phyloP scores from a whole-genome alignment of 306 rosid species.

The Quercus robur region DNA sequence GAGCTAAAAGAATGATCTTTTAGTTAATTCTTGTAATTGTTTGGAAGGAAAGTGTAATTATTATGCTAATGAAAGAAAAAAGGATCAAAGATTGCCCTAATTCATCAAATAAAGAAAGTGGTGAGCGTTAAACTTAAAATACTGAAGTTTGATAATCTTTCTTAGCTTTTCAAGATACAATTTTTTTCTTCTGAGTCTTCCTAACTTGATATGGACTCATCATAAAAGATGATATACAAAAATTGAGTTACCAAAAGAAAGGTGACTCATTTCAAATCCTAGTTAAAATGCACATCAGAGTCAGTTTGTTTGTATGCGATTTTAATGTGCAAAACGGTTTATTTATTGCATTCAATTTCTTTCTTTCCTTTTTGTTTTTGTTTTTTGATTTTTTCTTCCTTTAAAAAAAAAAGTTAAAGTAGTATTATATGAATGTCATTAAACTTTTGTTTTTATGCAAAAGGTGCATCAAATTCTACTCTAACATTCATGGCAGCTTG shows the following conservation, averaged over 20 bases:
- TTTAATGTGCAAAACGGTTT: not conserved
- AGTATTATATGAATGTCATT: not conserved
- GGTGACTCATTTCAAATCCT: not conserved
- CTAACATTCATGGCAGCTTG: not conserved
- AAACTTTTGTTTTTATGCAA: not conserved
- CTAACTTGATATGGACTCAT: not conserved
- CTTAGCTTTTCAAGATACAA: not conserved
- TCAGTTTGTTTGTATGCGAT: not conserved
- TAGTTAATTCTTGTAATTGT: not conserved
- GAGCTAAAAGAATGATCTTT: too few species aligned
- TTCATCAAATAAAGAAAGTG: too few species aligned
- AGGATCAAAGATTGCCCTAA: too few species aligned
- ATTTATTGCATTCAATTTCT: not conserved
- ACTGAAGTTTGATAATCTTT: not conserved
- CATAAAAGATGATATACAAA: not conserved
- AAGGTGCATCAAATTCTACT: not conserved
- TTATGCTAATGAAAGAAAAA: not conserved
- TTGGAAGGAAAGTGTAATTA: not conserved
- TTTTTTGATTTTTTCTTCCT: too few species aligned
- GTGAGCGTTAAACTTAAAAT: not conserved
- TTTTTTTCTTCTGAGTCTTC: not conserved
- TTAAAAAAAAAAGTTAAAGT: not conserved
- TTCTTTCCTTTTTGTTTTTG: too few species aligned
- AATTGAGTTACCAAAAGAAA: not conserved
- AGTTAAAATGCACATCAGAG: not conserved